Conservation (phyloP, 2,329 filamentous ascomycete species). For the Colletotrichum noveboracense region DNA sequence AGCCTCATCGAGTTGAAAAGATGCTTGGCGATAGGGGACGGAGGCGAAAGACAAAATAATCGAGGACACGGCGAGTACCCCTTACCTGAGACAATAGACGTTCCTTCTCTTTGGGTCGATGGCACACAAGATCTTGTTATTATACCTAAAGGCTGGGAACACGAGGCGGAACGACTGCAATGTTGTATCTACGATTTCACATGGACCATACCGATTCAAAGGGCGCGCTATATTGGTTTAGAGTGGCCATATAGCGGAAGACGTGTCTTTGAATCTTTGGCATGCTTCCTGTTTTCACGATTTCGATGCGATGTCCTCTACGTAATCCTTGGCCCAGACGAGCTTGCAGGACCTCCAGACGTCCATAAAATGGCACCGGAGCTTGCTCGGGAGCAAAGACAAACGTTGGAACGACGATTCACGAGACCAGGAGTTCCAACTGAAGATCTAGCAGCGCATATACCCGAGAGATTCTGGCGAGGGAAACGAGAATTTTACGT, state of each 20-base stretch:
- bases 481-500: neutral
- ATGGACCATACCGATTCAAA: neutral
- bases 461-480: neutral
- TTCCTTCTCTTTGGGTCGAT: neutral
- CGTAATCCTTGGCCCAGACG: neutral
- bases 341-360: neutral
- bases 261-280: neutral
- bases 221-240: neutral
- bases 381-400: neutral
- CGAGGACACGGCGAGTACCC: neutral
- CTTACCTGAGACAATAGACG: neutral
- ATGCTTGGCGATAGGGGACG: rapidly evolving
- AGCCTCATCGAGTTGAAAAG: neutral
- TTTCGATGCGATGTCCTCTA: neutral
- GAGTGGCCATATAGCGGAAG: neutral
- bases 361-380: neutral
- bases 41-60: neutral
- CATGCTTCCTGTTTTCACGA: neutral
- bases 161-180: neutral
- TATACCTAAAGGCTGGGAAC: neutral
- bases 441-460: neutral
- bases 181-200: neutral
- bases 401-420: neutral
- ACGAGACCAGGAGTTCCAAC: neutral
- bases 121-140: neutral